phyloP scores from a whole-genome alignment of 345 rosid species.

The Carallia pectinifolia region DNA sequence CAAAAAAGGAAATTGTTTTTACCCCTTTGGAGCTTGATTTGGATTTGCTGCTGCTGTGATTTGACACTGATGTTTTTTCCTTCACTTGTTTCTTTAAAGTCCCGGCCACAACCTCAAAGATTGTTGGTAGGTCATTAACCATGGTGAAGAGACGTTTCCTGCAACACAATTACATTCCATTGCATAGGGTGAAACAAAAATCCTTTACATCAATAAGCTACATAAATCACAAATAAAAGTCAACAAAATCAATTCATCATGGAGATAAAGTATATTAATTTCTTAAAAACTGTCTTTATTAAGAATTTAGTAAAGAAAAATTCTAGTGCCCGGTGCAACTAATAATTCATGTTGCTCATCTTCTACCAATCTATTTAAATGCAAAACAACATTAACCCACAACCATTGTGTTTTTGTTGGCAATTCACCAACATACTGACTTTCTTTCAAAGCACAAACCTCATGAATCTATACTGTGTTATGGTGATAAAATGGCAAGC shows the following conservation, averaged over 20 bases:
- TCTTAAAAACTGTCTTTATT: background rate
- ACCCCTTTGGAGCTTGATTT: slow-evolving; percentile 27
- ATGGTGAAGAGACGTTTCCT: slow-evolving; percentile 29
- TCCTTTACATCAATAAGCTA: background rate
- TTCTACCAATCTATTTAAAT: background rate
- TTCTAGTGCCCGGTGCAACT: too few relatives aligned
- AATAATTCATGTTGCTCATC: too few relatives aligned
- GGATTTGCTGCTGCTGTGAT: slow-evolving; percentile 24
- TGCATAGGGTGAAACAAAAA: background rate
- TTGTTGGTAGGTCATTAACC: slow-evolving; percentile 31
- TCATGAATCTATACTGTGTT: too few relatives aligned
- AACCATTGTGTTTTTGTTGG: background rate
- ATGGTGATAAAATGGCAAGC: too few relatives aligned
- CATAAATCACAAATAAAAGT: slow-evolving; percentile 1
- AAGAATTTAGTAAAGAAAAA: background rate
- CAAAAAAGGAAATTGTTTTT: background rate
- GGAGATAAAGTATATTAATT: too few relatives aligned
- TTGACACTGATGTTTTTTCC: slow-evolving; percentile 25
- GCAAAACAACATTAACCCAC: background rate
- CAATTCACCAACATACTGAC: background rate
- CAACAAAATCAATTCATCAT: background rate
- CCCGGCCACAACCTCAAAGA: slow-evolving; percentile 27
- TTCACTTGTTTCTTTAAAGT: slow-evolving; percentile 25
- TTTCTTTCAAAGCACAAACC: background rate
- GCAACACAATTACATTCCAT: slow-evolving; percentile 5